Conservation (phyloP, 2,329 filamentous ascomycete genomes). For the Diaporthe nobilis region DNA sequence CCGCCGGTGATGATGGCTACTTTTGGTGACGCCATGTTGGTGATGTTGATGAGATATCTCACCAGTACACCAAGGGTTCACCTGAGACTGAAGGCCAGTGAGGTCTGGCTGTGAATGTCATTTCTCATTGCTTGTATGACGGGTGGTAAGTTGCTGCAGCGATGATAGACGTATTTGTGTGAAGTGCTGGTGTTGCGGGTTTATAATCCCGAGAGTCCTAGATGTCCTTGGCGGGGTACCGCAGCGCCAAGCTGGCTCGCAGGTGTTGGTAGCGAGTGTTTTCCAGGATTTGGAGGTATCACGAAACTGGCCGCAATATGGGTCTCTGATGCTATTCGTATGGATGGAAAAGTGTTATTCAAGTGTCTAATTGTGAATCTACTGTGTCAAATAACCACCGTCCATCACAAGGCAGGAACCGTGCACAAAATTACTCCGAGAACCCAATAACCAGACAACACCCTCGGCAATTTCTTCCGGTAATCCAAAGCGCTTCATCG, state of each 20-base stretch:
- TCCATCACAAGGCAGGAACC: constrained; percentile 6
- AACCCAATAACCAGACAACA: constrained; percentile 6
- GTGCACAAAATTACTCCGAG: constrained; percentile 16
- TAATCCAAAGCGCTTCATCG: constrained; percentile 7
- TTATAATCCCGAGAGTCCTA: neutral
- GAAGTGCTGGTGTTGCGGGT: neutral
- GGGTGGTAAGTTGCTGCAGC: neutral
- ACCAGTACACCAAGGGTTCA: accelerated
- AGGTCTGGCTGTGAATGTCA: neutral
- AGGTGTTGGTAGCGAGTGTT: too few relatives aligned
- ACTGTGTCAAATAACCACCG: constrained; percentile 14
- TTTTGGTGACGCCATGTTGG: neutral
- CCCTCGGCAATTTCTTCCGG: constrained; percentile 6
- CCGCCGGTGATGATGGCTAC: constrained; percentile 21
- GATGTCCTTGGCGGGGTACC: neutral
- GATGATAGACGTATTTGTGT: neutral
- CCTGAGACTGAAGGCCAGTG: neutral
- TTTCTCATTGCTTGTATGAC: too few relatives aligned
- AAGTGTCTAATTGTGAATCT: too few relatives aligned
- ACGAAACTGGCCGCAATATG: too few relatives aligned
- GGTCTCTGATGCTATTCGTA: neutral
- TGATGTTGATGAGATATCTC: neutral
- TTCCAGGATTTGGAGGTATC: too few relatives aligned
- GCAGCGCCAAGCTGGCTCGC: neutral
- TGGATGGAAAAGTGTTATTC: too few relatives aligned